Evolutionary conservation across 768 basidiomycete genomes (phyloP).

Genomic region (Podaxis sp.): DNA sequence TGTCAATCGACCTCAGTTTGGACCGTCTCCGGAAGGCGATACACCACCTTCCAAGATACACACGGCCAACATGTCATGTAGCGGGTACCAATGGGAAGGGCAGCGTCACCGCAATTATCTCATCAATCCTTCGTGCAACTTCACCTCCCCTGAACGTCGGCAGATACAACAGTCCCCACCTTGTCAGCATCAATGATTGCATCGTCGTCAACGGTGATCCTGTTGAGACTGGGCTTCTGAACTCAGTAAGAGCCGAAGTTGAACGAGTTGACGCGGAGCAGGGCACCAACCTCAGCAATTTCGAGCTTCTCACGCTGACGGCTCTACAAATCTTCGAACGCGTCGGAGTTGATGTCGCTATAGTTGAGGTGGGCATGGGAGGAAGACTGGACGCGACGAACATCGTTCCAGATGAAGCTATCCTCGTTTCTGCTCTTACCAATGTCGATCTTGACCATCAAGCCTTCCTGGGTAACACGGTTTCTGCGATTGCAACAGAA

Average conservation of each 20-base stretch:
- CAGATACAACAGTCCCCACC: constrained; percentile 91
- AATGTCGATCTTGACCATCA: constrained; percentile 94
- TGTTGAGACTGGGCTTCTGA: constrained; percentile 50
- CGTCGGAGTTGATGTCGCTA: constrained; percentile 70
- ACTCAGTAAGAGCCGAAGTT: constrained; percentile 44
- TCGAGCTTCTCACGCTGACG: constrained; percentile 84
- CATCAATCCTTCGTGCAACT: constrained; percentile 67
- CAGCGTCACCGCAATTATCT: constrained; percentile 80
- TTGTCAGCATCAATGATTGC: constrained; percentile 73
- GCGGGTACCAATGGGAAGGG: constrained; percentile 98
- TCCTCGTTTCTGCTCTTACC: constrained; percentile 81
- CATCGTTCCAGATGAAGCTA: constrained; percentile 64
- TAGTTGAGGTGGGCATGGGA: constrained; percentile 95
- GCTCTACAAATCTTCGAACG: constrained; percentile 78
- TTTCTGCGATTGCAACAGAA: constrained; percentile 73
- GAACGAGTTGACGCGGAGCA: constrained; percentile 45
- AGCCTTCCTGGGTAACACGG: constrained; percentile 77
- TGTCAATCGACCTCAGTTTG: constrained; percentile 72
- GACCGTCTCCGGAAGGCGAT: constrained; percentile 58
- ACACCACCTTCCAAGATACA: constrained; percentile 55
- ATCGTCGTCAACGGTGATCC: constrained; percentile 66
- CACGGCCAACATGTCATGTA: constrained; percentile 84
- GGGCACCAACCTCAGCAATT: constrained; percentile 57
- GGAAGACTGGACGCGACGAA: constrained; percentile 94
- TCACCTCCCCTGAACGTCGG: constrained; percentile 64